Base-by-base conservation (phyloP, 495 filamentous ascomycete genomes). In the Pyronema omphalodes region DNA sequence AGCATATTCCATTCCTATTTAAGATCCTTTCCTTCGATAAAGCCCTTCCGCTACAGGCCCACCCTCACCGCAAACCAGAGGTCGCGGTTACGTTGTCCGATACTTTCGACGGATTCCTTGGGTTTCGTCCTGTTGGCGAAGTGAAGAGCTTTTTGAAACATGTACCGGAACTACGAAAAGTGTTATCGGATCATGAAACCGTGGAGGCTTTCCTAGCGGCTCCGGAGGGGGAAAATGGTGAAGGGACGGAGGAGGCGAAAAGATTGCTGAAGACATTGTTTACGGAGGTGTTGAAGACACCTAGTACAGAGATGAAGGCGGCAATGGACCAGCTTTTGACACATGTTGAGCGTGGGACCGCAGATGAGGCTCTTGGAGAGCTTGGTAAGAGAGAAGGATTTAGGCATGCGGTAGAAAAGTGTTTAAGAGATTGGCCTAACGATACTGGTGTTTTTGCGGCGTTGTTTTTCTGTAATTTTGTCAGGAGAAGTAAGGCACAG, bases 1-100 rank as follows among this genome's bases (percentile, higher is more conserved):
- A 69, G 0, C 77, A 84, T 39, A 70, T 91, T 1, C 83, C 83
- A 0, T 91, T 79, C 58, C 69, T 91, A 0, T 81, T 84, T 6
- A 89, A 88, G 67, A 80, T 89, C 44, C 70, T 88, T 2, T 88
- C 82, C 7, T 84, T 88, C 56, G 70, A 72, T 54, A 86, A 88
- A 67, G 83, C 85, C 0, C 75, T 91, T 0, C 83, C 82, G 0
- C 73, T 91, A n/a, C 85, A 91, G 63, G 74, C 88, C 33, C 84
- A 88, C 56, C 85, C 82, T 8, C 71, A 86, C 67, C 81, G 81
- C 55, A 88, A 89, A 65, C 84, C 84, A 1, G 84, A 91, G 62
- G 88, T 89, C 35, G 83, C 83, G 4, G 70, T 91, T 11, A 81
- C 83, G 0, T 67, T 88, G 0, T 74, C 76, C n/a, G 74, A 78